Evolutionary conservation across 495 filamentous ascomycete species (phyloP).

Genomic region (Penicillium taxi): DNA sequence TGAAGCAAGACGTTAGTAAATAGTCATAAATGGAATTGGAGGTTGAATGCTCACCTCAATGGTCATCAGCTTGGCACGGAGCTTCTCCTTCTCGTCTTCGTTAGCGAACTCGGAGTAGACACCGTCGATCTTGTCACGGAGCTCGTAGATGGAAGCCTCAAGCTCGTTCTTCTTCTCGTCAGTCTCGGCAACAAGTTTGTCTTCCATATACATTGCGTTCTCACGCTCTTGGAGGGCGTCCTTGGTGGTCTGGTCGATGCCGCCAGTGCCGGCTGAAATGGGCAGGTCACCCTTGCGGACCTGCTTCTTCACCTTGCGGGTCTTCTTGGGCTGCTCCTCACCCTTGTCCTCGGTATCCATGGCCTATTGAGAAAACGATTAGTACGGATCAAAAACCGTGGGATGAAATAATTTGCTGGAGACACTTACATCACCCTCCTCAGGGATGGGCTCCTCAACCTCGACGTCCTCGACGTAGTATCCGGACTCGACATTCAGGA

Average conservation of each 20-base stretch:
- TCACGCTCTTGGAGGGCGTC: conserved; percentile 63
- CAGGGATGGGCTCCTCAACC: conserved; percentile 81
- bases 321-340: conserved; percentile 80
- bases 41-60: conserved; percentile 62
- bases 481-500: conserved; percentile 92
- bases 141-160: conserved; percentile 92
- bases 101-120: conserved; percentile 79
- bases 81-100: conserved; percentile 86
- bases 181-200: conserved; percentile 96
- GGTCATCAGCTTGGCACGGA: conserved; percentile 68
- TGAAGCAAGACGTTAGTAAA: not conserved
- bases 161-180: conserved; percentile 99
- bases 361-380: conserved; percentile 46
- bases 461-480: conserved; percentile 99
- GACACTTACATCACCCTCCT: conserved; percentile 61
- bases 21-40: not conserved
- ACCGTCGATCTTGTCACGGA: conserved; percentile 88
- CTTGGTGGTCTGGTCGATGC: conserved; percentile 63
- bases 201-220: conserved; percentile 87
- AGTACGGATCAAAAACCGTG: conserved; percentile 2
- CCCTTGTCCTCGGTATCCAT: conserved; percentile 80
- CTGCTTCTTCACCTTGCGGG: conserved; percentile 98
- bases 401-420: not conserved
- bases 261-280: conserved; percentile 71
- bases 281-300: conserved; percentile 95